Conservation (phyloP, 2,329 filamentous ascomycete species). For the Fusarium luffae region DNA sequence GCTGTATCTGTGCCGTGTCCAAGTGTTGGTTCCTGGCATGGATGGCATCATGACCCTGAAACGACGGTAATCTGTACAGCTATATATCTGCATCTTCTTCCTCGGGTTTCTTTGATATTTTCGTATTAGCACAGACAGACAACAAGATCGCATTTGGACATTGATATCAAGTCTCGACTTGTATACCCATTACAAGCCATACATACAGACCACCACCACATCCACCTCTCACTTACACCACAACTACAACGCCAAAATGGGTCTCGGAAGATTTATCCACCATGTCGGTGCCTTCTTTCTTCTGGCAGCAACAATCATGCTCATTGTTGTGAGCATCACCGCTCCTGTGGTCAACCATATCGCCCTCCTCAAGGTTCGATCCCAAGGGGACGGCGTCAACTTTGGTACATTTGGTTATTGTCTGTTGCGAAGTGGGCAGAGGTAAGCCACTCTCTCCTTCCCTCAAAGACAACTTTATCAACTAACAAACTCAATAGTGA, state of each 20-base stretch:
- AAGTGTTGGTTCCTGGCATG: conserved; percentile 20
- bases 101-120: conserved; percentile 3
- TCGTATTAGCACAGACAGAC: conserved; percentile 15
- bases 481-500: conserved; percentile 49
- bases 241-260: conserved; percentile 53
- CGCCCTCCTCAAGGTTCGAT: conserved; percentile 61
- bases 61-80: conserved; percentile 3
- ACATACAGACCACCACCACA: background rate
- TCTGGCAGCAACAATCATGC: conserved; percentile 64
- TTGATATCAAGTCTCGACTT: conserved; percentile 5
- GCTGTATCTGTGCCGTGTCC: conserved; percentile 26
- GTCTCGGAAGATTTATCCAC: conserved; percentile 62
- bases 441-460: conserved; percentile 18
- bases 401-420: conserved; percentile 74
- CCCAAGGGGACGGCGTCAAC: conserved; percentile 54
- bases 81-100: conserved; percentile 31
- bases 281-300: conserved; percentile 69
- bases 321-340: conserved; percentile 68
- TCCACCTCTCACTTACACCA: conserved; percentile 7
- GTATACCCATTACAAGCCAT: background rate
- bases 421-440: conserved; percentile 45
- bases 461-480: background rate
- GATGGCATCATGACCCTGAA: conserved; percentile 9
- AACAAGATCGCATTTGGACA: background rate
- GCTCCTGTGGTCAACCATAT: conserved; percentile 68